Conservation (phyloP, 805 yeast genomes). For the Hanseniaspora guilliermondii region DNA sequence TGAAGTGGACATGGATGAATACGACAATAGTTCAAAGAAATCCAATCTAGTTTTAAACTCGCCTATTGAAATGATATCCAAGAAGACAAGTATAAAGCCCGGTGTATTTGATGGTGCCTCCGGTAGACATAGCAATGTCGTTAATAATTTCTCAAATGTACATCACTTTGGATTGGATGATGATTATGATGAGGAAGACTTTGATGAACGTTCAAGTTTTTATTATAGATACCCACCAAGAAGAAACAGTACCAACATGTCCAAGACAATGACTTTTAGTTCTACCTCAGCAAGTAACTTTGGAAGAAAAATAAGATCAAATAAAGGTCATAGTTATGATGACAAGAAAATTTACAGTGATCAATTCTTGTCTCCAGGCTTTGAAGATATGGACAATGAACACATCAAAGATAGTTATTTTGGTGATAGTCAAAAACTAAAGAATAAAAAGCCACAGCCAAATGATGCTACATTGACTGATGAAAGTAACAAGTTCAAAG, state of each 20-base stretch:
- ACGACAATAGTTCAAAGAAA: not conserved
- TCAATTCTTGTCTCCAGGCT: not conserved
- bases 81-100: not conserved
- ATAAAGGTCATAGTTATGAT: not conserved
- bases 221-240: conserved; percentile 9
- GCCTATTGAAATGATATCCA: not conserved
- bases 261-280: not conserved
- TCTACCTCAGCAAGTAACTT: not conserved
- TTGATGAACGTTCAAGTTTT: conserved; percentile 18
- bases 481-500: conserved; percentile 12
- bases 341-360: not conserved
- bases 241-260: conserved; percentile 1
- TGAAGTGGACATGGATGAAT: not conserved
- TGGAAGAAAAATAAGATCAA: conserved; percentile 1
- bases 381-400: conserved; percentile 15
- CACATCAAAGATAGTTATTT: not conserved
- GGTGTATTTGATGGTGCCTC: not conserved
- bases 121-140: not conserved
- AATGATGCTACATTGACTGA: conserved; percentile 24
- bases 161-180: conserved; percentile 20
- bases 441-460: not conserved
- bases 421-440: conserved; percentile 15
- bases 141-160: not conserved
- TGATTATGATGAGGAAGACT: conserved; percentile 24
- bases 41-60: not conserved